Conservation (phyloP, 192 early-diverging fungal genomes). For the Coemansia sp. region DNA sequence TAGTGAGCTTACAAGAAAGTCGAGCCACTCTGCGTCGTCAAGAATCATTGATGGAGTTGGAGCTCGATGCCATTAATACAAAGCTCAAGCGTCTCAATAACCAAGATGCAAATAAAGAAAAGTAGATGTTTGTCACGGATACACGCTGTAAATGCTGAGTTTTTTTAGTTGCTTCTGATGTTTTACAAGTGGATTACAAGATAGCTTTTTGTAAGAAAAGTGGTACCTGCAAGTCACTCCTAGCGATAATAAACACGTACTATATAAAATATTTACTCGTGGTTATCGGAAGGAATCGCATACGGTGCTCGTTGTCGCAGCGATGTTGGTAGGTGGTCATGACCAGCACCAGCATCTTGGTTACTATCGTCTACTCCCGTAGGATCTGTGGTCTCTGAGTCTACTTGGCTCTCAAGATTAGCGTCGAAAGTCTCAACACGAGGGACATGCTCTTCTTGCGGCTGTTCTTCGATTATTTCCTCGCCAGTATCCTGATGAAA, state of each 20-base stretch:
- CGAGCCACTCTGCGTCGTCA: slow-evolving; percentile 14
- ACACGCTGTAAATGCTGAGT: background rate
- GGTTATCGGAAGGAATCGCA: background rate
- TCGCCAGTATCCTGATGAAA: slow-evolving; percentile 29
- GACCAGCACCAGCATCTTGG: slow-evolving; percentile 2
- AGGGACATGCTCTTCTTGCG: background rate
- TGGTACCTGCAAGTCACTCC: background rate
- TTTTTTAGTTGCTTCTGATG: background rate
- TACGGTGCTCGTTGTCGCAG: slow-evolving; percentile 14
- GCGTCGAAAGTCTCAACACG: background rate
- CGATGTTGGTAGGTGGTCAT: background rate
- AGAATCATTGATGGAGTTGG: slow-evolving; percentile 20
- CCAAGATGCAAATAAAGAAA: slow-evolving; percentile 13
- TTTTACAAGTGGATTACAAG: background rate
- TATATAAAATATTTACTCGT: background rate
- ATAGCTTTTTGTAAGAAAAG: background rate
- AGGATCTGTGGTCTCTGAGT: background rate
- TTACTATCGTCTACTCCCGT: background rate
- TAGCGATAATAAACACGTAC: background rate
- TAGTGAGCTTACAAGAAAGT: slow-evolving; percentile 21
- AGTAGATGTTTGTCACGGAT: background rate
- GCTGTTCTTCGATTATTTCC: background rate
- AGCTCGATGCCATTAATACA: slow-evolving; percentile 32
- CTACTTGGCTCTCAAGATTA: background rate
- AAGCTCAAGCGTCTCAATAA: slow-evolving; percentile 37